Base-by-base conservation (phyloP, 2,329 filamentous ascomycete genomes). In the Rutstroemia sp. region DNA sequence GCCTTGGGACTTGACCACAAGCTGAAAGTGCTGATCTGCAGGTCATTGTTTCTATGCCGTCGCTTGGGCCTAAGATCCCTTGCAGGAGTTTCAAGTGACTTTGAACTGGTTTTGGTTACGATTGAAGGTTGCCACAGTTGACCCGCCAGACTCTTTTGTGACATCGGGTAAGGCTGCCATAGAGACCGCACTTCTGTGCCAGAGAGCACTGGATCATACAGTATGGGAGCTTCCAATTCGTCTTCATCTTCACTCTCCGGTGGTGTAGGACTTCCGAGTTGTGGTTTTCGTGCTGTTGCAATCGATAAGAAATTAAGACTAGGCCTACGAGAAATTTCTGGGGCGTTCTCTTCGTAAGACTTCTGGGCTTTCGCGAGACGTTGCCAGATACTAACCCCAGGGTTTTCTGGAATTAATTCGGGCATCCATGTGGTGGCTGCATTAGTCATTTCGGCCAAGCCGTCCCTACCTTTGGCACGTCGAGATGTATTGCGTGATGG, bases 241-340 rank as follows among this genome's bases (percentile, higher is more conserved):
- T 48, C 47, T 18, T 30, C 41, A 21, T 10, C 18, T 44, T 30
- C 62, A 16, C 75, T 80, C 53, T 82, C 78, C 7, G 78, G 77
- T 50, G 79, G 79, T 48, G 79, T 82, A 34, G 79, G 78, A 61
- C 77, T 81, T 39, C 73, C 75, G 3, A 80, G 63, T 54, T 73
- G 71, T 19, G 34, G 25, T 14, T 42, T 42, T 14, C 58, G 57
- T 9, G 70, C 68, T 56, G 71, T 72, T 37, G 72, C 64, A 52
- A 74, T 59, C 50, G 72, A 65, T 47, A 75, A 58, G 63, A 73
- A 73, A 61, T 75, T 77, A 60, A 74, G 58, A 56, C 69, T 73
- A 52, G 67, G 68, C 19, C 71, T 72, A 37, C 66, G 67, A 27
- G 73, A 65, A 30, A 73, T 66, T 39, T 71, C 68, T 7, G 71